phyloP scores from a whole-genome alignment of 78 protist species.

The Dictyostelium purpureum region DNA sequence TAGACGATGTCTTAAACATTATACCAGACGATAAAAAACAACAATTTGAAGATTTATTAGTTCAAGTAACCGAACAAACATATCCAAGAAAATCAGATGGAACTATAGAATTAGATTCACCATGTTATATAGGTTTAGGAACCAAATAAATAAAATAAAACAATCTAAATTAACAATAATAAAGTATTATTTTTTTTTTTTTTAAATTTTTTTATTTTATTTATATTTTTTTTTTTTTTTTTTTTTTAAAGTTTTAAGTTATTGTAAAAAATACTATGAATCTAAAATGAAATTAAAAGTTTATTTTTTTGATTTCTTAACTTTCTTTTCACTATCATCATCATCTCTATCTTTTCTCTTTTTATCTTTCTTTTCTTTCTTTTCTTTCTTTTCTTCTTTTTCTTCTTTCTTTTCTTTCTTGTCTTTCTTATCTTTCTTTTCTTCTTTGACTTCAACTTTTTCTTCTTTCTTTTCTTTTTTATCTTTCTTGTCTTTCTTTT shows the following conservation, averaged over 20 bases:
- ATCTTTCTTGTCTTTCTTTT: slow-evolving; percentile 1
- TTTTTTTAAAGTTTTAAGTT: not conserved
- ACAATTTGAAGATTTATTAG: too few species aligned
- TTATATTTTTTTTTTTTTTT: not conserved
- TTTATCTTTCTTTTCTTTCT: not conserved
- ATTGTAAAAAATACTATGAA: not conserved
- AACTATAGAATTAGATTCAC: too few species aligned
- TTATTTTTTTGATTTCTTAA: slow-evolving; percentile 7
- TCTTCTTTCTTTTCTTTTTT: not conserved
- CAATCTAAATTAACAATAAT: too few species aligned
- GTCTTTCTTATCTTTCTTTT: not conserved
- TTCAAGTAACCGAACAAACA: too few species aligned
- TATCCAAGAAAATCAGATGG: too few species aligned
- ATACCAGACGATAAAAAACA: too few species aligned
- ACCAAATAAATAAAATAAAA: too few species aligned
- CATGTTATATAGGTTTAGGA: too few species aligned
- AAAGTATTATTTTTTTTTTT: not conserved
- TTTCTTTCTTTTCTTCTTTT: slow-evolving; percentile 45
- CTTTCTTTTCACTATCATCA: slow-evolving; percentile 12
- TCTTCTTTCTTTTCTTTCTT: not conserved
- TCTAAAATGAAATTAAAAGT: too few species aligned
- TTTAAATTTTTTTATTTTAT: not conserved
- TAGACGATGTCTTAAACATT: too few species aligned
- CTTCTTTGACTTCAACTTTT: not conserved
- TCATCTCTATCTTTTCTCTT: not conserved